phyloP scores from a whole-genome alignment of 208 protist genomes.

The Polymyxa betae region DNA sequence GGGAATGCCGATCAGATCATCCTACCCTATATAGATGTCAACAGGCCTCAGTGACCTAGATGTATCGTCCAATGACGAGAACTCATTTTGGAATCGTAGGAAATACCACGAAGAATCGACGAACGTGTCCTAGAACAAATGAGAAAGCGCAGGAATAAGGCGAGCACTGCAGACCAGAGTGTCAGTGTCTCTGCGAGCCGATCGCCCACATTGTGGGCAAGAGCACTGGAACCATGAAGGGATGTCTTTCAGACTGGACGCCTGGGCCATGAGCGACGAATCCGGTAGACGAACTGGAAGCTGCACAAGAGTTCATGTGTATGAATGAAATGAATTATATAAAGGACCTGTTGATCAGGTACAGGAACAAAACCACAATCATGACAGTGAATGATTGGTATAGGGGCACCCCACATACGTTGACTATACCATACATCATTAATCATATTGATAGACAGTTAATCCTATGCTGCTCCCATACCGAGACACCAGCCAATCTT shows the following conservation, averaged over 20 bases:
- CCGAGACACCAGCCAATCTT: conserved; percentile 79
- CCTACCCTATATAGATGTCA: conserved; percentile 3
- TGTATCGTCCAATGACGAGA: not conserved
- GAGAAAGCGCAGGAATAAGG: not conserved
- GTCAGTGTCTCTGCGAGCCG: conserved; percentile 30
- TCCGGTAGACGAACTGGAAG: not conserved
- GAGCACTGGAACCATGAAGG: not conserved
- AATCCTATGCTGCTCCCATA: conserved; percentile 67
- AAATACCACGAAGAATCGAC: conserved; percentile 45
- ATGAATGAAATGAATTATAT: not conserved
- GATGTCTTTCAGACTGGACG: not conserved
- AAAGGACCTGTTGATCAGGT: not conserved
- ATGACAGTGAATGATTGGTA: conserved; percentile 33
- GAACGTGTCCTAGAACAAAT: conserved; percentile 4
- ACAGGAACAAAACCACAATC: conserved; percentile 9
- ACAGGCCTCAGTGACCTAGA: not conserved
- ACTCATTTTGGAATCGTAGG: not conserved
- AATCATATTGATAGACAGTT: not conserved
- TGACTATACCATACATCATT: not conserved
- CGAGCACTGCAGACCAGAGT: not conserved
- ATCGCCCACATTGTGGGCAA: not conserved
- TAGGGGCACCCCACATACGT: not conserved
- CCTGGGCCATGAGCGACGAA: not conserved
- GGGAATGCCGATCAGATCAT: not conserved
- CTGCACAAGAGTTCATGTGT: not conserved